Base-by-base conservation (phyloP, 129 eudicot genomes). In the Arctium lappa region DNA sequence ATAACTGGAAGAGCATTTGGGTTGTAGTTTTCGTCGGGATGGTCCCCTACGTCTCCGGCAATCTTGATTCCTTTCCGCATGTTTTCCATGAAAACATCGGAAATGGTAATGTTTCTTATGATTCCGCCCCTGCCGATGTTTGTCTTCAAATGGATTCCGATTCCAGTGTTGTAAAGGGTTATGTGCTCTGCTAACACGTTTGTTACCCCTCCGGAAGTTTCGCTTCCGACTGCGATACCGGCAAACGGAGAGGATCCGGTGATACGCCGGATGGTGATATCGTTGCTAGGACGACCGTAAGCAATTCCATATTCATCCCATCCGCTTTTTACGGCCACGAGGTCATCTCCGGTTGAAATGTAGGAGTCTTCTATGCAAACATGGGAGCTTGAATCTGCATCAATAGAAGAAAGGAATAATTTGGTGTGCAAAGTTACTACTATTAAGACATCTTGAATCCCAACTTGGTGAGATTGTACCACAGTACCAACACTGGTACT, bases 331-430 rank as follows among this genome's bases (percentile, higher is more conserved):
- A 96, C 86, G 6, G 98, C 95, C 29, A 96, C 90, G 4, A 96
- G 93, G 82, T 96, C 99, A 72, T 96, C 99, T 22, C 99, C 99
- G 0, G 93, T 90, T 2, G 99, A 93, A 42, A 93, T 96, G 90
- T 89, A 91, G 5, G 98, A 93, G 85, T 96, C 99, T 88, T 96
- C 98, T 62, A 96, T 93, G 91, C 99, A 96, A 38, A 96, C 97
- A 83, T 90, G 91, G 86, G 95, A 87, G 91, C 99, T 93, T 56
- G 99, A 96, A 89, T 96, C 99, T 93, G 90, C 34, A 78, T 8
- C 39, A 74, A 56, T 65, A 30, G 3, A 7, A 80, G 37, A 78
- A 79, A 42, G n/a, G 16, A 74, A 18, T 34, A 81, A 40, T 18
- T 34, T 34, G 37, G 37, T 34, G 37, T 34, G 37, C 37, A 34